Conservation (phyloP, 1,139 yeast genomes). For the Arxiozyma heterogenica region DNA sequence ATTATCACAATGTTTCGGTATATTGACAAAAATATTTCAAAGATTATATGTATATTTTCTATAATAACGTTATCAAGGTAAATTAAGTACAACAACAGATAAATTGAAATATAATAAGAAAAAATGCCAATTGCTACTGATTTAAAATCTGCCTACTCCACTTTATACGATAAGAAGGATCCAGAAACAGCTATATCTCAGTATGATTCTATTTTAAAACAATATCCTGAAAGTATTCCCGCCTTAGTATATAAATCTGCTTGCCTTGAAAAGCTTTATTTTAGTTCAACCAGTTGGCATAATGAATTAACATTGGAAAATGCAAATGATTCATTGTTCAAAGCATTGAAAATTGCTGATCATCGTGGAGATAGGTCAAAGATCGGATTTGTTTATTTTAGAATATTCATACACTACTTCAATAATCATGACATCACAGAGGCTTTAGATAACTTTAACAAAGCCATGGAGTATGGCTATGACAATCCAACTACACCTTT, state of each 20-base stretch:
- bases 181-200: slow-evolving; percentile 33
- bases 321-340: slow-evolving; percentile 46
- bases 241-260: slow-evolving; percentile 50
- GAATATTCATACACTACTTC: slow-evolving; percentile 46
- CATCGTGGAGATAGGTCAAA: slow-evolving; percentile 43
- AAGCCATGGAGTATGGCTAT: slow-evolving; percentile 42
- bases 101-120: background rate
- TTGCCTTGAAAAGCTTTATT: slow-evolving; percentile 43
- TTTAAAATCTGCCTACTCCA: slow-evolving; percentile 24
- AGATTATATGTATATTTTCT: too few relatives aligned
- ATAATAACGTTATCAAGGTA: background rate
- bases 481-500: slow-evolving; percentile 40
- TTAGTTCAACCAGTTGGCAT: slow-evolving; percentile 25
- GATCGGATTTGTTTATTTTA: slow-evolving; percentile 51
- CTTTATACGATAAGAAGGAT: slow-evolving; percentile 32
- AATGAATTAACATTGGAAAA: slow-evolving; percentile 36
- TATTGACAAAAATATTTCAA: too few relatives aligned
- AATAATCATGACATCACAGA: slow-evolving; percentile 38
- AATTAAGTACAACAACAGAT: background rate
- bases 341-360: slow-evolving; percentile 48
- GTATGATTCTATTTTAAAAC: slow-evolving; percentile 30
- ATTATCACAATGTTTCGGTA: too few relatives aligned
- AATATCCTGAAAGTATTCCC: slow-evolving; percentile 40
- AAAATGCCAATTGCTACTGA: slow-evolving; percentile 25
- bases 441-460: slow-evolving; percentile 43